Evolutionary conservation across 345 rosid species (phyloP), one percentile per base, ranked within the genome.

Genomic region (Microthlaspi erraticum): DNA sequence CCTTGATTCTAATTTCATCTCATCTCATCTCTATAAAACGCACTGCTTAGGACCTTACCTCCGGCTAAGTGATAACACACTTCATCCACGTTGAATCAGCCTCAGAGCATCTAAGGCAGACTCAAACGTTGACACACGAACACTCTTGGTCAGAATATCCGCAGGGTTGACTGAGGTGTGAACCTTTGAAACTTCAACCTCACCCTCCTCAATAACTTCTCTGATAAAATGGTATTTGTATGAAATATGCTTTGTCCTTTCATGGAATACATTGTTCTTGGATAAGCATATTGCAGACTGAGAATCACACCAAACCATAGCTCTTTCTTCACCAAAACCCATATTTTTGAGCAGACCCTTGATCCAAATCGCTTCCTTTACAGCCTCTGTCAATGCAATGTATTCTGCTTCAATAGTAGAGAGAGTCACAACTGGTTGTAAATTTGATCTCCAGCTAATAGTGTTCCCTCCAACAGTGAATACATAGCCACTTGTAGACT

Each of bases 1-100:
- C 32, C 16, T 57, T 57, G 45, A 57, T 57, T 57, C 62, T 37
- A 37, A 45, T 58, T 58, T 58, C 46, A 58, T 58, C 63, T 58
- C 11, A 0, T 11, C 63, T 38, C 46, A 38, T 23, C 29, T 23
- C 3, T 23, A 58, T 2, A 57, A 37, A 57, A 2, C 18, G 14
- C 17, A 58, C 63, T 1, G 9, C 32, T 18, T 58, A 0, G 62
- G 32, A 57, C 20, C 37, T 37, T 37, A 58, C 63, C 46, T 58
- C 32, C n/a, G 32, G 10, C 46, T 3, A 0, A 33, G 7, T 18
- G 46, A 5, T 4, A 23, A 23, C 29, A 23, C 1, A 2, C 33
- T 58, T 38, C 46, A 37, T 36, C 46, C n/a, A 19, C 16, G 12
- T 11, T 37, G 38, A 17, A 6, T 58, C 46, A 58, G 46, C 63